Evolutionary conservation across 1,284 basidiomycete genomes (phyloP).

Genomic region (Athelia sp.): DNA sequence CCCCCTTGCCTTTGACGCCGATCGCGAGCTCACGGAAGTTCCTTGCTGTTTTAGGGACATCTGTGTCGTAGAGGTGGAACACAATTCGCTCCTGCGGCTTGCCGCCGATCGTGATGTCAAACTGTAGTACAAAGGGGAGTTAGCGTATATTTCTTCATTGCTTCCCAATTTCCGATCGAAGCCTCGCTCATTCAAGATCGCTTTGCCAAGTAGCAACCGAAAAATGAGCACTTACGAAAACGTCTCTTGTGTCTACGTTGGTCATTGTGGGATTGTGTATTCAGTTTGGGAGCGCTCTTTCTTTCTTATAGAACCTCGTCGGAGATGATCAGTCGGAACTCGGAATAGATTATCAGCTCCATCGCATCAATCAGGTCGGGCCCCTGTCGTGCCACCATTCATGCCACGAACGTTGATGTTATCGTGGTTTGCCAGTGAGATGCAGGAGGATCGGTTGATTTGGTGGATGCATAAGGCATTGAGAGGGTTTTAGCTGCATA

Average conservation of each 20-base stretch:
- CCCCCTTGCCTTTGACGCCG: conserved; percentile 50
- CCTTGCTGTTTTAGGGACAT: conserved; percentile 69
- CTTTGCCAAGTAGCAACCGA: not conserved
- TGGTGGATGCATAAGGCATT: no score
- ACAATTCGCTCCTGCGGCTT: conserved; percentile 63
- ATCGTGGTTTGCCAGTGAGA: no score
- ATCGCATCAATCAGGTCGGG: not conserved
- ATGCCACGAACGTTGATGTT: no score
- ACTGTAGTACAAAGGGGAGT: conserved; percentile 48
- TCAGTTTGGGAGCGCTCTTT: not conserved
- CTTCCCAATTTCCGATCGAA: not conserved
- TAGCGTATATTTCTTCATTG: not conserved
- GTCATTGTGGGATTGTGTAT: conserved; percentile 19
- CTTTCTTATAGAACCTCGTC: not conserved
- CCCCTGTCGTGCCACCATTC: no score
- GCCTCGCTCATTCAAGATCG: not conserved
- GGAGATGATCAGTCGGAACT: conserved; percentile 3
- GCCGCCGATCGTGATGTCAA: conserved; percentile 72
- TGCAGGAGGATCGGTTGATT: no score
- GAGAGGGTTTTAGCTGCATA: no score
- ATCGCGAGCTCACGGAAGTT: conserved; percentile 94
- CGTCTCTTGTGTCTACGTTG: conserved; percentile 31
- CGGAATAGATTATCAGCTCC: not conserved
- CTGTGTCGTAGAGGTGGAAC: conserved; percentile 78
- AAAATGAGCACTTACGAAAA: conserved; percentile 29